Conservation (phyloP, 2,329 filamentous ascomycete species). For the Fusarium tricinctum region DNA sequence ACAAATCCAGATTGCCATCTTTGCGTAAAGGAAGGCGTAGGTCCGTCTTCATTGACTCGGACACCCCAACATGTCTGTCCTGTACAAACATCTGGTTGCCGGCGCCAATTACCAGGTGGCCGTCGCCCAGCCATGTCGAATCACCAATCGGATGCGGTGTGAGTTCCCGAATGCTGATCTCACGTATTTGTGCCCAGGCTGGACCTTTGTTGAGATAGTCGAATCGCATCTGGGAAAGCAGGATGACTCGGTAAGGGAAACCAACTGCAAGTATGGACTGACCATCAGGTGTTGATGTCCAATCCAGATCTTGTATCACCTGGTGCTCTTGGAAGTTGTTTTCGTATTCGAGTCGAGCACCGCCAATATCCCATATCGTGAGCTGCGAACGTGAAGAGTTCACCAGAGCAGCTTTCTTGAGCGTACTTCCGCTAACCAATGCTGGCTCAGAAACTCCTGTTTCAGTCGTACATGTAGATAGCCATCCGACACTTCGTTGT, state of each 20-base stretch:
- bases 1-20: slow-evolving; percentile 75
- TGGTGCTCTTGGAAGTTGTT: slow-evolving; percentile 80
- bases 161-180: slow-evolving; percentile 83
- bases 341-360: slow-evolving; percentile 84
- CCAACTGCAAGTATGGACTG: slow-evolving; percentile 94
- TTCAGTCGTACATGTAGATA: slow-evolving; percentile 84
- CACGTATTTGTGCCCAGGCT: slow-evolving; percentile 88
- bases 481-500: slow-evolving; percentile 78
- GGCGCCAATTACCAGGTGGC: slow-evolving; percentile 86
- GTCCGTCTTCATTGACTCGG: slow-evolving; percentile 69
- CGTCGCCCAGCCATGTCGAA: slow-evolving; percentile 89
- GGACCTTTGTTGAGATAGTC: slow-evolving; percentile 90
- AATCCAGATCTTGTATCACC: slow-evolving; percentile 87
- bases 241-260: slow-evolving; percentile 85
- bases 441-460: slow-evolving; percentile 81
- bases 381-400: slow-evolving; percentile 79
- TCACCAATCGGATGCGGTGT: slow-evolving; percentile 94
- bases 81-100: slow-evolving; percentile 93
- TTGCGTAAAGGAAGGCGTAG: slow-evolving; percentile 64
- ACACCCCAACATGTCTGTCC: slow-evolving; percentile 78
- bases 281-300: slow-evolving; percentile 91
- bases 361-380: slow-evolving; percentile 92
- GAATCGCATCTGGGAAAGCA: slow-evolving; percentile 89
- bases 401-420: slow-evolving; percentile 88
- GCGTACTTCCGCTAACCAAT: slow-evolving; percentile 85